Percentiles rank a stretch among this genome's conserved stretches.
Evolutionary conservation across 1,139 yeast genomes (phyloP).

Genomic region (Ogataea hybrid): DNA sequence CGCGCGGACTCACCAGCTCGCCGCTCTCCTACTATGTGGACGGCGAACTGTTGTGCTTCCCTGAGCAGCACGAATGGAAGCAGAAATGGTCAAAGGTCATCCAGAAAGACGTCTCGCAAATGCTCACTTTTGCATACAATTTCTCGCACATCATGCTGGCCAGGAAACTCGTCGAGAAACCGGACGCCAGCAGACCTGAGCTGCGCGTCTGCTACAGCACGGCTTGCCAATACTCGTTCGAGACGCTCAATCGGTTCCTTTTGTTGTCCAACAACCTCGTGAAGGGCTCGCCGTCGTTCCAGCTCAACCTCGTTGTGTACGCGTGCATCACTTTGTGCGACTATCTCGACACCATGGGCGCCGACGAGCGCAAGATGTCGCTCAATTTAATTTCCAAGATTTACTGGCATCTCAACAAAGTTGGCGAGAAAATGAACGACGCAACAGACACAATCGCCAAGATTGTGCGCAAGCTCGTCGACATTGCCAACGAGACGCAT

Average conservation of each 20-base stretch:
- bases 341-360: conserved; percentile 36
- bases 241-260: conserved; percentile 42
- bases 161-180: conserved; percentile 33
- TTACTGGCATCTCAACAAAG: conserved; percentile 53
- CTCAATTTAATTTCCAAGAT: conserved; percentile 45
- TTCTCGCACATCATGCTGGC: conserved; percentile 43
- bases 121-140: conserved; percentile 42
- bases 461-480: conserved; percentile 48
- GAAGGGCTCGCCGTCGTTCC: conserved; percentile 50
- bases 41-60: conserved; percentile 26
- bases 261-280: conserved; percentile 42
- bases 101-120: conserved; percentile 43
- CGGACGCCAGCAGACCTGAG: not conserved
- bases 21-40: not conserved
- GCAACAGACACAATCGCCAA: conserved; percentile 55
- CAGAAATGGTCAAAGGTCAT: conserved; percentile 41
- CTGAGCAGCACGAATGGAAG: conserved; percentile 41
- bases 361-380: conserved; percentile 37
- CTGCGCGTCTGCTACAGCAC: conserved; percentile 33
- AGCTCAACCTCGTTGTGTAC: conserved; percentile 48
- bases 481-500: conserved; percentile 34
- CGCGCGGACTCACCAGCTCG: conserved; percentile 7
- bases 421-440: conserved; percentile 52
- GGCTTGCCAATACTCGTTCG: conserved; percentile 39
- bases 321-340: conserved; percentile 51